Evolutionary conservation across 176 grass and related monocot genomes (phyloP).

Genomic region (Calamus simplicifolius): DNA sequence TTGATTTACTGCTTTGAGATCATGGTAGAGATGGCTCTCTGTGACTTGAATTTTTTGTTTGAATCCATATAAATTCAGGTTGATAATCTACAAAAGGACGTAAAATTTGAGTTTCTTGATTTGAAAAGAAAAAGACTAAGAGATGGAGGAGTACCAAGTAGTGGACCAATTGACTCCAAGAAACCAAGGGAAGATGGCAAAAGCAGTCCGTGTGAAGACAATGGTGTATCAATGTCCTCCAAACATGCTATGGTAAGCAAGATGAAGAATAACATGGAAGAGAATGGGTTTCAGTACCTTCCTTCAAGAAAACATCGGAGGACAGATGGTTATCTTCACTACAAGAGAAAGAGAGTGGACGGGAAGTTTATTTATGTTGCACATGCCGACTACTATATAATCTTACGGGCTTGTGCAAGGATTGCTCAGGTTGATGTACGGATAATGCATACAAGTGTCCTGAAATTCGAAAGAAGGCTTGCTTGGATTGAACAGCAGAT

Average conservation of each 20-base stretch:
- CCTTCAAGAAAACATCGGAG: conserved; percentile 29
- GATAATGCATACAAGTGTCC: conserved; percentile 57
- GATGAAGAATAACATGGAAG: conserved; percentile 70
- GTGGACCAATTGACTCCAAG: conserved; percentile 4
- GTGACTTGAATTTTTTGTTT: too few relatives aligned
- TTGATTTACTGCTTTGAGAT: too few relatives aligned
- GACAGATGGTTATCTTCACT: conserved; percentile 66
- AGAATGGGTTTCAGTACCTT: conserved; percentile 58
- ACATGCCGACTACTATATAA: conserved; percentile 89
- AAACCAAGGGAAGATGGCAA: not conserved
- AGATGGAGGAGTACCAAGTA: conserved; percentile 25
- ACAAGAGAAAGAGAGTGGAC: conserved; percentile 33
- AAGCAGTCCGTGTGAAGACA: not conserved
- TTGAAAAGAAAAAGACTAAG: conserved; percentile 18
- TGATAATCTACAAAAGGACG: conserved; percentile 26
- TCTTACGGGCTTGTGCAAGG: conserved; percentile 67
- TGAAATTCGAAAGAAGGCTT: conserved; percentile 74
- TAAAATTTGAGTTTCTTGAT: conserved; percentile 12
- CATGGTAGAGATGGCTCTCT: too few relatives aligned
- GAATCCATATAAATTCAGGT: conserved; percentile 34
- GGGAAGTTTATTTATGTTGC: conserved; percentile 45
- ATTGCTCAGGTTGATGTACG: conserved; percentile 57
- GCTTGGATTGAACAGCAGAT: conserved; percentile 51
- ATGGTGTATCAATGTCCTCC: not conserved
- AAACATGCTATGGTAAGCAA: conserved; percentile 28